Evolutionary conservation across 2,329 filamentous ascomycete species (phyloP).

Genomic region (Pyricularia sp.): DNA sequence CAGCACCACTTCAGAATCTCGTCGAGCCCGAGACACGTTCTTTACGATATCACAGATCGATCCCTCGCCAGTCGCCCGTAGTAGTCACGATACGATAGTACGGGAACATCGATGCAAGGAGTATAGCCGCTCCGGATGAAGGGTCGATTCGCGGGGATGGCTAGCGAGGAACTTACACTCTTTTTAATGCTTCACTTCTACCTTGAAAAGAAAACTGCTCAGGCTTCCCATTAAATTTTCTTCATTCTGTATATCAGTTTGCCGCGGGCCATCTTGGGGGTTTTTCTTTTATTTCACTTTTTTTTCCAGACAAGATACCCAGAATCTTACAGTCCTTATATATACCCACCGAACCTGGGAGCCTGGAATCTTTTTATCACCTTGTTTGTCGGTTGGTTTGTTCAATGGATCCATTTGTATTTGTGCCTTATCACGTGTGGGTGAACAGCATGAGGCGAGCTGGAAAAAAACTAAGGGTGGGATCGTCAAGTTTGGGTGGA

Average conservation of each 20-base stretch:
- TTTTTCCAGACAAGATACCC: conserved; percentile 2
- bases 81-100: background rate
- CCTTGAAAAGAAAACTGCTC: background rate
- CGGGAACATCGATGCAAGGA: background rate
- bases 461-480: background rate
- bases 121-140: background rate
- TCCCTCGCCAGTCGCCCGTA: background rate
- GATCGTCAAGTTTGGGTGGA: background rate
- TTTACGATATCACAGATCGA: background rate
- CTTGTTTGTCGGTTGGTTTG: background rate
- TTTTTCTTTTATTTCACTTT: background rate
- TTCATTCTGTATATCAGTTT: background rate
- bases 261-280: background rate
- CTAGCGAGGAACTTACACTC: background rate
- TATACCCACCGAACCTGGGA: background rate
- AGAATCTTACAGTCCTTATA: conserved; percentile 1
- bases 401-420: background rate
- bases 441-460: background rate
- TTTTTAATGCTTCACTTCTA: background rate
- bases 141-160: background rate
- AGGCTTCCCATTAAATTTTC: background rate
- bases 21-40: background rate
- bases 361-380: background rate
- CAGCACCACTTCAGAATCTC: background rate
- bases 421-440: background rate